A percentile compares a stretch with the other conserved stretches of the same genome.
Evolutionary conservation across 2,329 filamentous ascomycete genomes (phyloP).

Genomic region (Cladophialophora carrionii): DNA sequence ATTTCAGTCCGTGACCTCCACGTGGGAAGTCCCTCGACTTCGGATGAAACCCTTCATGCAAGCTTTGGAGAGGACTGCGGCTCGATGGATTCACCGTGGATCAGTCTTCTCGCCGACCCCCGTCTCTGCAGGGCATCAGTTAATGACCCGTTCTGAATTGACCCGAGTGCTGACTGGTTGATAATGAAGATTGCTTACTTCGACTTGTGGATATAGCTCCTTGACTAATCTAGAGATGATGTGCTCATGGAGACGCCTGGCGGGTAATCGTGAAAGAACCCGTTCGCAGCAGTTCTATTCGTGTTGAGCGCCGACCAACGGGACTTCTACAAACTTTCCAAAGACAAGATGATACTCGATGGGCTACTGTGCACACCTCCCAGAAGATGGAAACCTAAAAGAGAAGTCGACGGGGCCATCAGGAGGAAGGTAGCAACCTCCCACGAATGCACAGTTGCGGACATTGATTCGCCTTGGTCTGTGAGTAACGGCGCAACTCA

Average conservation of each 20-base stretch:
- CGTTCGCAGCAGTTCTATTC: no score
- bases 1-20: not conserved
- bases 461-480: not conserved
- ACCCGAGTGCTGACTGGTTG: not conserved
- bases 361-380: no score
- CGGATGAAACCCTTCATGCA: not conserved
- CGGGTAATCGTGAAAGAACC: no score
- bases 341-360: no score
- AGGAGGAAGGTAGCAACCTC: no score
- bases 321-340: no score
- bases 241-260: no score
- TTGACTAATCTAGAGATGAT: not conserved
- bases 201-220: not conserved
- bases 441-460: not conserved
- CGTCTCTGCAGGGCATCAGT: not conserved
- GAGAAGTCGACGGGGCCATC: no score
- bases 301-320: no score
- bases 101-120: not conserved
- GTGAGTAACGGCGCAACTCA: not conserved
- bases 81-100: not conserved
- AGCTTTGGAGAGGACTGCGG: not conserved
- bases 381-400: no score
- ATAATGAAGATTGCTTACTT: not conserved
- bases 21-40: not conserved
- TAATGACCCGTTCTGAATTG: not conserved